Evolutionary conservation across 208 protist genomes (phyloP), one percentile per base, ranked within the genome.

Genomic region (Acanthamoeba lenticulata): DNA sequence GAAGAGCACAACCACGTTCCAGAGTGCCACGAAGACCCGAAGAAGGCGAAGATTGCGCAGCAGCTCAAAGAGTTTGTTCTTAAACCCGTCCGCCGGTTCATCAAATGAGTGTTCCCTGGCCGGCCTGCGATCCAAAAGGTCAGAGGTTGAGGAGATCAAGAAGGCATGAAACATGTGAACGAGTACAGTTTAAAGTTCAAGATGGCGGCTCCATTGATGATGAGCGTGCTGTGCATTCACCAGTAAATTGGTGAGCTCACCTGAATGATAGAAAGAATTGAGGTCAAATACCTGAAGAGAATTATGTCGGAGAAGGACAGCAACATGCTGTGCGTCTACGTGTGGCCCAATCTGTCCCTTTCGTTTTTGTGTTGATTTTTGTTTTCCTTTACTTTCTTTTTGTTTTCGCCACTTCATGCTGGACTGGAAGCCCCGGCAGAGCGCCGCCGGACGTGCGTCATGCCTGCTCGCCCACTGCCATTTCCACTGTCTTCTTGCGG

Each of bases 101-200:
- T 89, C 79, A 89, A 89, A 89, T 11, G 79, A 40, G 27, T 89
- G 79, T 38, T 89, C 79, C 24, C 0, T 60, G 2, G 79, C n/a
- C 6, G 45, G 42, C 11, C 45, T 89, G 42, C 45, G 32, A 89
- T 13, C 6, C 7, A 3, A 9, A 5, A 49, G 6, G 32, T 38
- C 19, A 89, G 32, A 1, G 27, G 0, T 27, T 38, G 40, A 55
- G 34, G 32, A 27, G 40, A 60, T 21, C 36, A 55, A 27, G 79
- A 1, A 21, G 32, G 45, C 36, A 44, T 4, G 36, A 7, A 36
- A 36, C 36, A 5, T 7, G 32, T 7, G 79, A 34, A 36, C 11
- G 21, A 7, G 40, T 89, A 89, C 79, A 89, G 79, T 57, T 89
- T 89, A 29, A 89, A 89, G 40, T 89, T 89, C 19, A 89, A 38